Percentiles rank a stretch among this genome's conserved stretches.
phyloP scores from a whole-genome alignment of 352 stramenopile genomes.

The Pythium dissotocum region DNA sequence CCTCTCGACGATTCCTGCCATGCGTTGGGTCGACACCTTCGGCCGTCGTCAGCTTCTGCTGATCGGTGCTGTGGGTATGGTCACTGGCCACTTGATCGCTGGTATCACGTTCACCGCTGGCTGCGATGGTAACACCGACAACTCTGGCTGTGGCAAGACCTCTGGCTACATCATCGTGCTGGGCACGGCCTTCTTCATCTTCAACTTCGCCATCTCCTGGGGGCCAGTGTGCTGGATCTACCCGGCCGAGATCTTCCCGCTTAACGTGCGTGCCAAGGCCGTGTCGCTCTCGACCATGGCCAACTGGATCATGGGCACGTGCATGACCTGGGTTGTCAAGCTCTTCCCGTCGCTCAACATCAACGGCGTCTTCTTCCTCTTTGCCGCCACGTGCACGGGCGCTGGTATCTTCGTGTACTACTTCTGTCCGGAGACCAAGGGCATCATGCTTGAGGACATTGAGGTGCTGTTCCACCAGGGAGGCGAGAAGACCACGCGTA shows the following conservation, averaged over 20 bases:
- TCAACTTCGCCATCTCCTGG: conserved; percentile 61
- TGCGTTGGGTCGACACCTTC: conserved; percentile 42
- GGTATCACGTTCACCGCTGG: conserved; percentile 41
- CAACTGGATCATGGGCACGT: conserved; percentile 32
- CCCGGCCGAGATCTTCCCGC: conserved; percentile 56
- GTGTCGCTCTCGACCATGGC: conserved; percentile 35
- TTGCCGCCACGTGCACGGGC: conserved; percentile 38
- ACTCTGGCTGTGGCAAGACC: conserved; percentile 22
- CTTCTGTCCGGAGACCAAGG: conserved; percentile 45
- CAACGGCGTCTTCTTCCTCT: conserved; percentile 57
- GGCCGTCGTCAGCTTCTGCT: conserved; percentile 42
- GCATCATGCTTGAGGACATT: conserved; percentile 42
- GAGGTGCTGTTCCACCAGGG: conserved; percentile 31
- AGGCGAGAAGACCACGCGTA: background rate
- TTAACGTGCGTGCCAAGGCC: conserved; percentile 44
- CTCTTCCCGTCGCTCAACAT: conserved; percentile 49
- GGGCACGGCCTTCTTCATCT: conserved; percentile 40
- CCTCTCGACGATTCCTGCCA: conserved; percentile 33
- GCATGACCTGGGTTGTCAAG: conserved; percentile 50
- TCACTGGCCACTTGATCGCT: conserved; percentile 38
- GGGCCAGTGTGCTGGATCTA: conserved; percentile 62
- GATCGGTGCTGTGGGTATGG: conserved; percentile 44
- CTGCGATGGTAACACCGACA: conserved; percentile 32
- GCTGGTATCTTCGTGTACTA: conserved; percentile 39
- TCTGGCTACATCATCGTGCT: conserved; percentile 43